Conservation (phyloP, 176 grass and related monocot species). For the Zea luxurians region DNA sequence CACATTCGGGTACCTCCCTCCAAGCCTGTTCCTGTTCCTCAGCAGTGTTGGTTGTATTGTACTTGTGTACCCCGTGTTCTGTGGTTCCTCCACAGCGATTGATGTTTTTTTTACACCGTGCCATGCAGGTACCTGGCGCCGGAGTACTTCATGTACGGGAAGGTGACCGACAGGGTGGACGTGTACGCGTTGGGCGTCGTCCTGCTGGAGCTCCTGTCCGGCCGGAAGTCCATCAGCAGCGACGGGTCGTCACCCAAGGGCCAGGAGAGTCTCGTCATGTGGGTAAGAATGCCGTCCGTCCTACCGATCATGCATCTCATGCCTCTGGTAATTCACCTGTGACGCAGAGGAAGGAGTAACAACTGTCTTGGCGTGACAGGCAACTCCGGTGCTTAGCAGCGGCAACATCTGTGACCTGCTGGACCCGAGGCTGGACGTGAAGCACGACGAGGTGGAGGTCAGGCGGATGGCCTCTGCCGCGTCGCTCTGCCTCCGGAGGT, state of each 20-base stretch:
- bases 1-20: conserved; percentile 71
- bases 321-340: not conserved
- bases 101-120: not conserved
- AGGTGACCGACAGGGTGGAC: conserved; percentile 83
- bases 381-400: conserved; percentile 62
- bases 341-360: not conserved
- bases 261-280: conserved; percentile 84
- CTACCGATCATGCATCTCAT: not conserved
- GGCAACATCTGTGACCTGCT: conserved; percentile 67
- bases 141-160: conserved; percentile 99
- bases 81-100: not conserved
- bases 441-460: conserved; percentile 58
- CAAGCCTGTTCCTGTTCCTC: not conserved
- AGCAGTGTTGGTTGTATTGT: not conserved
- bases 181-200: conserved; percentile 99
- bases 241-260: conserved; percentile 67
- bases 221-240: conserved; percentile 70
- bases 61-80: not conserved
- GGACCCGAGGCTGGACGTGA: conserved; percentile 62
- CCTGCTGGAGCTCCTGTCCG: conserved; percentile 90
- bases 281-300: conserved; percentile 50
- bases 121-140: conserved; percentile 78
- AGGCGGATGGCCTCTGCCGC: conserved; percentile 65
- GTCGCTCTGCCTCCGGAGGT: conserved; percentile 74
- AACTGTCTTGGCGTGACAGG: conserved; percentile 38